A percentile compares a stretch with the other conserved stretches of the same genome.
Conservation (phyloP, 495 filamentous ascomycete genomes). For the Aspergillus diversus region DNA sequence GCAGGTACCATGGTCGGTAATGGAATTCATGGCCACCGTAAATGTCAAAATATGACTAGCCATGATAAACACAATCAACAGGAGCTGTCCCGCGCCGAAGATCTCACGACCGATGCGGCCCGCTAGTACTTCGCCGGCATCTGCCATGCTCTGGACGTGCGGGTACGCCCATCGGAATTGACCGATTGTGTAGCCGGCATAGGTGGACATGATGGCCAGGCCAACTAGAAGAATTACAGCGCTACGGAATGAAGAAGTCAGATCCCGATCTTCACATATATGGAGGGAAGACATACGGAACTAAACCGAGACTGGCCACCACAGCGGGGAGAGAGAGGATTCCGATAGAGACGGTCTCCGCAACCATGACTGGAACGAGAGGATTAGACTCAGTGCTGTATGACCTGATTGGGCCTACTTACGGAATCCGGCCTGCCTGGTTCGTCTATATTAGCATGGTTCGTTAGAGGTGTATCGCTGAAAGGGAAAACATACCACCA, state of each 20-base stretch:
- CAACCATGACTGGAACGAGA: slow-evolving; percentile 60
- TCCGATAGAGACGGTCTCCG: slow-evolving; percentile 73
- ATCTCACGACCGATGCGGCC: slow-evolving; percentile 67
- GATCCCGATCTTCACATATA: slow-evolving; percentile 9
- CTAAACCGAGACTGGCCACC: slow-evolving; percentile 66
- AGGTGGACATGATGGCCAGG: slow-evolving; percentile 70
- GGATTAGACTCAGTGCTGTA: neutral
- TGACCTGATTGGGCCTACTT: neutral
- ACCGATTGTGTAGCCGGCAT: slow-evolving; percentile 79
- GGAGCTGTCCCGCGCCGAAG: slow-evolving; percentile 61
- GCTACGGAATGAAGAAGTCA: slow-evolving; percentile 30
- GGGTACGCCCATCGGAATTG: slow-evolving; percentile 76
- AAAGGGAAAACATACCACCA: slow-evolving; percentile 40
- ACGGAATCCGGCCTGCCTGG: neutral
- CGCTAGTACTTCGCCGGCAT: slow-evolving; percentile 69
- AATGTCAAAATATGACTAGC: slow-evolving; percentile 78
- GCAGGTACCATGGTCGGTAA: slow-evolving; percentile 69
- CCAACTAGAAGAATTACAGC: slow-evolving; percentile 66
- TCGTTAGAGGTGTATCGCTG: no score
- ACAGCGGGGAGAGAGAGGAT: slow-evolving; percentile 65
- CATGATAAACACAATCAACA: slow-evolving; percentile 78
- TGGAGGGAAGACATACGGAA: slow-evolving; percentile 38
- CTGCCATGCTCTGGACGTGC: slow-evolving; percentile 70
- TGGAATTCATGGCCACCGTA: slow-evolving; percentile 70
- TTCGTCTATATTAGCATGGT: no score